Conservation (phyloP, 2,329 filamentous ascomycete genomes). For the Blastomyces emzantsi region DNA sequence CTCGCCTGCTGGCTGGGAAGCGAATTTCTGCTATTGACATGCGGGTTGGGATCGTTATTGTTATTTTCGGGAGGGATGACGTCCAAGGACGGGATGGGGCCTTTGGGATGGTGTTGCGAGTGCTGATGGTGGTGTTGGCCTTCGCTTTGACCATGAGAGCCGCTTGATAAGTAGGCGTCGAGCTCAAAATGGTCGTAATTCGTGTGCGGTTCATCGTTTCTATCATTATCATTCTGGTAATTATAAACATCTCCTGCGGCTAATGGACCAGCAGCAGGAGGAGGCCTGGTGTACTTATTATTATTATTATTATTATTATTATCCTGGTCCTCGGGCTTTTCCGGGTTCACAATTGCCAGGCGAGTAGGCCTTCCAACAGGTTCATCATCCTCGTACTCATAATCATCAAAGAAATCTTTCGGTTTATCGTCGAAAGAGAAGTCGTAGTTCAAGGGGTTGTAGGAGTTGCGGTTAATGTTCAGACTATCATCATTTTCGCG, state of each 20-base stretch:
- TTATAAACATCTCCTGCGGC: not conserved
- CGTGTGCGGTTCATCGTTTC: not conserved
- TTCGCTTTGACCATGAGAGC: not conserved
- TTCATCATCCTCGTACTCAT: not conserved
- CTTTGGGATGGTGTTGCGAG: not conserved
- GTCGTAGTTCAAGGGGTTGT: not conserved
- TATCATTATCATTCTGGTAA: not conserved
- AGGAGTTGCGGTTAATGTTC: constrained; percentile 7
- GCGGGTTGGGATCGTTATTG: constrained; percentile 5
- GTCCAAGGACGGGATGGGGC: constrained; percentile 10
- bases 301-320: not conserved
- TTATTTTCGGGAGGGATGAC: constrained; percentile 9
- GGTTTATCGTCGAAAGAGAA: not conserved
- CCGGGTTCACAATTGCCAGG: constrained; percentile 5
- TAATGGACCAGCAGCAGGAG: not conserved
- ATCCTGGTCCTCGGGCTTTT: not conserved
- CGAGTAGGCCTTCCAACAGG: constrained; percentile 4
- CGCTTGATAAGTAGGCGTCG: constrained; percentile 1
- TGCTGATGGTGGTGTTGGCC: not conserved
- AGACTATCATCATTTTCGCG: constrained; percentile 6
- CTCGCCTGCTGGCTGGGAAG: constrained; percentile 27
- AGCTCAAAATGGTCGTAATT: constrained; percentile 1
- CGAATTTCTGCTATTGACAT: constrained; percentile 22
- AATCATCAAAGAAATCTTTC: constrained; percentile 11
- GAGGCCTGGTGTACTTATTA: not conserved